Conservation (phyloP, 192 early-diverging fungal genomes). For the Umbelopsis sp. region DNA sequence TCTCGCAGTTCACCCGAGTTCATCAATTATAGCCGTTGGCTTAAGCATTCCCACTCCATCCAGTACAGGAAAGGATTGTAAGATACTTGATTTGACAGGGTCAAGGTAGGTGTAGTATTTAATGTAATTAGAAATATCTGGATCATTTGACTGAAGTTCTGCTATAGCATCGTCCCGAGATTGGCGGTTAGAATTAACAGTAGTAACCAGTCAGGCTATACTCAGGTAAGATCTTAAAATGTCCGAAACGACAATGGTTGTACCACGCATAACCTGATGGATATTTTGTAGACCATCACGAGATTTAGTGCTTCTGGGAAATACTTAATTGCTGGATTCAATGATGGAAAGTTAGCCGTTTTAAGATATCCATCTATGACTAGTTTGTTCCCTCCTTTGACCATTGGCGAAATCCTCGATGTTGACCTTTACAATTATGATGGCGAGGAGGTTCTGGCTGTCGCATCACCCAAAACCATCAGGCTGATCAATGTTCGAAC, state of each 20-base stretch:
- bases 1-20: not conserved
- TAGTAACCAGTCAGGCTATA: not conserved
- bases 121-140: not conserved
- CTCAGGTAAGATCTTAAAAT: not conserved
- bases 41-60: not conserved
- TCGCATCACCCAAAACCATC: not conserved
- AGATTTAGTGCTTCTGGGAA: slow-evolving; percentile 22
- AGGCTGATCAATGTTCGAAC: slow-evolving; percentile 2
- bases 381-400: slow-evolving; percentile 15
- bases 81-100: not conserved
- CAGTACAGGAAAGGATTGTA: not conserved
- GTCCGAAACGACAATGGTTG: not conserved
- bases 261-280: not conserved
- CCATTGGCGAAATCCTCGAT: slow-evolving; percentile 6
- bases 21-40: not conserved
- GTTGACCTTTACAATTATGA: not conserved
- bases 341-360: slow-evolving; percentile 19
- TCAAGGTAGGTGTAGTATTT: not conserved
- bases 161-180: slow-evolving; percentile 1
- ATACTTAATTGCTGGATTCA: slow-evolving; percentile 17
- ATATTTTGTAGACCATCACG: slow-evolving; percentile 10
- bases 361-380: slow-evolving; percentile 7
- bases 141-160: not conserved
- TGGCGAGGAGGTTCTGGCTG: not conserved
- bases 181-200: slow-evolving; percentile 6